Percentiles rank a stretch among this genome's conserved stretches.
These are phyloP conservation scores for Fraxinus velutina DNA, from an alignment of 305 asterid species.

Conservation along the genomic window DNA sequence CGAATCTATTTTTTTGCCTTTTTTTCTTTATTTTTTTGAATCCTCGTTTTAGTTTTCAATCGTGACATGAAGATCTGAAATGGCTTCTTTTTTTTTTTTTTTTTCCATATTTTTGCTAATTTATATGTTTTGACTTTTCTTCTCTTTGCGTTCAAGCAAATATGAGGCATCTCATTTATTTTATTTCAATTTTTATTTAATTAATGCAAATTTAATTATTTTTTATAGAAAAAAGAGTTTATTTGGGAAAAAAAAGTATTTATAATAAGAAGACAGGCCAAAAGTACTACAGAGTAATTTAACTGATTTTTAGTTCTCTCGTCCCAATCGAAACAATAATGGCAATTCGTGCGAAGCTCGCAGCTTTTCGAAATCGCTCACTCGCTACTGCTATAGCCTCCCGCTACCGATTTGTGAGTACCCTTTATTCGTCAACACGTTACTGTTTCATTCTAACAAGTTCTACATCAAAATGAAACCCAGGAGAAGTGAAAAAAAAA, in stretches of 20 bases:
- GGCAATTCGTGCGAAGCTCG: slow-evolving; percentile 44
- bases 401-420: slow-evolving; percentile 50
- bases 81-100: neutral
- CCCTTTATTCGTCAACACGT: neutral
- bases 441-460: neutral
- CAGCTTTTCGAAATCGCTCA: slow-evolving; percentile 42
- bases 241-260: neutral
- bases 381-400: slow-evolving; percentile 25
- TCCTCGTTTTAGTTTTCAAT: neutral
- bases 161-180: neutral
- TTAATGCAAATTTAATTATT: too few species aligned
- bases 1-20: neutral
- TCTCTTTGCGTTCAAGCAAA: neutral
- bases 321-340: slow-evolving; percentile 2
- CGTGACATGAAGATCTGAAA: neutral
- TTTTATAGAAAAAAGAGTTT: neutral
- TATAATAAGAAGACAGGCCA: neutral
- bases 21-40: too few species aligned
- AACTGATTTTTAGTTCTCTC: neutral
- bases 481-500: neutral
- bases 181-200: neutral
- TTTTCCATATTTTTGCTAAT: neutral
- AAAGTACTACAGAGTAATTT: neutral
- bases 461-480: neutral
- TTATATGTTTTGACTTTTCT: neutral